Evolutionary conservation across 2,329 filamentous ascomycete genomes (phyloP).

Genomic region (Drechslerella stenobrocha): DNA sequence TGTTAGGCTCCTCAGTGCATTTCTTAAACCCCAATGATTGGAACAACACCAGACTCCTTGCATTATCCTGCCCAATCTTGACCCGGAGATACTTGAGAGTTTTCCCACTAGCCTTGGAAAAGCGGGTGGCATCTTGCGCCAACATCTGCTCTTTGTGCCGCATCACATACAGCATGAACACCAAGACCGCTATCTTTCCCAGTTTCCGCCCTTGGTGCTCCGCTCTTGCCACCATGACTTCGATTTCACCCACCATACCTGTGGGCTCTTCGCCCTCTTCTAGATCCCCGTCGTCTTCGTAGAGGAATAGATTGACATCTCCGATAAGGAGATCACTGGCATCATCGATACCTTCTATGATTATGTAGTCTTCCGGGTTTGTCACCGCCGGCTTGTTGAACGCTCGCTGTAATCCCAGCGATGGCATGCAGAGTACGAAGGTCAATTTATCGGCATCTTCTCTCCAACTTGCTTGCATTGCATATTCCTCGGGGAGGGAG

Average conservation of each 20-base stretch:
- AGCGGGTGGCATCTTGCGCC: constrained; percentile 27
- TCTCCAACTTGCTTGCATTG: constrained; percentile 88
- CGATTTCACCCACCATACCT: constrained; percentile 67
- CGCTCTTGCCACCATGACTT: constrained; percentile 78
- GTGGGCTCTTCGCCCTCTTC: constrained; percentile 51
- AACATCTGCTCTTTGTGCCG: constrained; percentile 48
- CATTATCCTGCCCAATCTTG: constrained; percentile 66
- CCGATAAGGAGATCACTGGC: constrained; percentile 66
- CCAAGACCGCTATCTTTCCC: constrained; percentile 67
- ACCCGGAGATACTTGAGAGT: constrained; percentile 60
- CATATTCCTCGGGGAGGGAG: constrained; percentile 77
- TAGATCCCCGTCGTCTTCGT: constrained; percentile 55
- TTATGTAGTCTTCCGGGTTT: background rate
- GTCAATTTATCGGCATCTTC: constrained; percentile 82
- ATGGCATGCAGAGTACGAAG: constrained; percentile 75
- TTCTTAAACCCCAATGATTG: constrained; percentile 64
- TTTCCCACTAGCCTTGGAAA: constrained; percentile 6
- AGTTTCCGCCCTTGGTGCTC: constrained; percentile 65
- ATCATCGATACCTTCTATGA: constrained; percentile 59
- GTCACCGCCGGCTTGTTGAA: constrained; percentile 12
- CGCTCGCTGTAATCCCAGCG: constrained; percentile 11
- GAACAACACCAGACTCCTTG: constrained; percentile 64
- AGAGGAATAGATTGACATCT: constrained; percentile 80
- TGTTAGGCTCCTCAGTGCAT: constrained; percentile 61
- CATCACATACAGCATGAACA: constrained; percentile 71